Evolutionary conservation across 305 asterid species (phyloP).

Genomic region (Coffea humblotiana): DNA sequence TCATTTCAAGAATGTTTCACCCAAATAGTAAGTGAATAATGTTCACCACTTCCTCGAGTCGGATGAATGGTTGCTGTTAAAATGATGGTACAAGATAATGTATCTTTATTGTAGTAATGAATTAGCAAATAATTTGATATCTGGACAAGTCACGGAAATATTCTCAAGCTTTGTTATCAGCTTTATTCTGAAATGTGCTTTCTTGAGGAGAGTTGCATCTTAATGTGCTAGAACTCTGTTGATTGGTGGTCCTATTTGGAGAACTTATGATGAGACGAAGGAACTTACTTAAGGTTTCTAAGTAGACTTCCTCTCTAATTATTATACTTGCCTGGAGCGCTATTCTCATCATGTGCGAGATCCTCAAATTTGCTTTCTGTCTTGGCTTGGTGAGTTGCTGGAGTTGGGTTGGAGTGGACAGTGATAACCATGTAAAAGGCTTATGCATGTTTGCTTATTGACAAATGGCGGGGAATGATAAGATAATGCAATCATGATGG

Average conservation of each 20-base stretch:
- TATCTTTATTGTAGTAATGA: neutral
- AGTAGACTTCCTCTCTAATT: too few species aligned
- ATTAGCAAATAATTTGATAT: neutral
- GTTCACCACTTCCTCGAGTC: neutral
- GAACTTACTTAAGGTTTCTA: too few species aligned
- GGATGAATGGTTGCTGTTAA: neutral
- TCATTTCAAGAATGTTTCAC: constrained; percentile 89
- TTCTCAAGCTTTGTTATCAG: neutral
- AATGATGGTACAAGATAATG: neutral
- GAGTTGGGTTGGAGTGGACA: neutral
- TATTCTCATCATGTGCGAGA: neutral
- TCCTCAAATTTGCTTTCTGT: neutral
- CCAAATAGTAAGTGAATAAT: constrained; percentile 72
- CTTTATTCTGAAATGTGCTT: neutral
- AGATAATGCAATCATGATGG: neutral
- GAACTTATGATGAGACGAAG: too few species aligned
- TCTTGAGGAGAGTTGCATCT: neutral
- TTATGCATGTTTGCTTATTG: too few species aligned
- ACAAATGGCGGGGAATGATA: too few species aligned
- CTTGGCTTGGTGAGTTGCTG: neutral
- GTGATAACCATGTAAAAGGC: neutral
- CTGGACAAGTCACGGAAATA: neutral
- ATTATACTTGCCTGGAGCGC: too few species aligned
- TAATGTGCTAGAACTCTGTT: too few species aligned
- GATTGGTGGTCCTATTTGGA: too few species aligned